phyloP scores from a whole-genome alignment of 192 early-diverging fungal genomes.

The Entophlyctis luteolus region DNA sequence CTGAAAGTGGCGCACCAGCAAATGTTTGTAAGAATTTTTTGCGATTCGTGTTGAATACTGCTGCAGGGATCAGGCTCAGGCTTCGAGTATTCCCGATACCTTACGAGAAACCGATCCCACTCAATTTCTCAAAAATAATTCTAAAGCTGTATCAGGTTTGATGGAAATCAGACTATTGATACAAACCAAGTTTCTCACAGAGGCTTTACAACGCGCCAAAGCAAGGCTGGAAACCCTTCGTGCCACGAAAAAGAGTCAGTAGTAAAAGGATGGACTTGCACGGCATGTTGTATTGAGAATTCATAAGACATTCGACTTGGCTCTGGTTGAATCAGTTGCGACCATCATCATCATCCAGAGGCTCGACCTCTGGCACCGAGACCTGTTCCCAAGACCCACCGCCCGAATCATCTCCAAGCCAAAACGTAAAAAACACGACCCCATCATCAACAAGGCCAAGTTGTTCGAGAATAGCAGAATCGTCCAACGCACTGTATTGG shows the following conservation, averaged over 20 bases:
- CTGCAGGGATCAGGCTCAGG: too few species aligned
- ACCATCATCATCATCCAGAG: slow-evolving; percentile 36
- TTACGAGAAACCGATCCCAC: slow-evolving; percentile 5
- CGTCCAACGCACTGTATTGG: slow-evolving; percentile 36
- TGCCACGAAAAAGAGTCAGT: slow-evolving; percentile 11
- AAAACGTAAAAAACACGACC: slow-evolving; percentile 33
- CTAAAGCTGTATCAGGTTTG: slow-evolving; percentile 2
- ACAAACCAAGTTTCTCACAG: not conserved
- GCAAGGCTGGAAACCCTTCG: slow-evolving; percentile 3
- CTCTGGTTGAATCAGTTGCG: slow-evolving; percentile 26
- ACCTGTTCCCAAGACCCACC: slow-evolving; percentile 45
- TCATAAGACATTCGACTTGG: slow-evolving; percentile 31
- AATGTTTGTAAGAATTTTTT: slow-evolving; percentile 24
- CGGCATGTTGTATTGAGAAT: slow-evolving; percentile 11
- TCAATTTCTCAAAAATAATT: slow-evolving; percentile 15
- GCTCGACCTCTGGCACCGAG: slow-evolving; percentile 42
- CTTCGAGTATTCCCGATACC: too few species aligned
- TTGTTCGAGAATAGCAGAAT: slow-evolving; percentile 42
- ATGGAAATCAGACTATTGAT: not conserved
- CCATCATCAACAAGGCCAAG: slow-evolving; percentile 37
- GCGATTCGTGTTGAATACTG: too few species aligned
- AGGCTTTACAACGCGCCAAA: slow-evolving; percentile 19
- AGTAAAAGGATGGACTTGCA: too few species aligned
- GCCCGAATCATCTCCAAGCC: slow-evolving; percentile 20
- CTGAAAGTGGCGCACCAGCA: slow-evolving; percentile 37